phyloP scores from a whole-genome alignment of 1,139 yeast genomes.

The Sugiyamaella neomexicana region DNA sequence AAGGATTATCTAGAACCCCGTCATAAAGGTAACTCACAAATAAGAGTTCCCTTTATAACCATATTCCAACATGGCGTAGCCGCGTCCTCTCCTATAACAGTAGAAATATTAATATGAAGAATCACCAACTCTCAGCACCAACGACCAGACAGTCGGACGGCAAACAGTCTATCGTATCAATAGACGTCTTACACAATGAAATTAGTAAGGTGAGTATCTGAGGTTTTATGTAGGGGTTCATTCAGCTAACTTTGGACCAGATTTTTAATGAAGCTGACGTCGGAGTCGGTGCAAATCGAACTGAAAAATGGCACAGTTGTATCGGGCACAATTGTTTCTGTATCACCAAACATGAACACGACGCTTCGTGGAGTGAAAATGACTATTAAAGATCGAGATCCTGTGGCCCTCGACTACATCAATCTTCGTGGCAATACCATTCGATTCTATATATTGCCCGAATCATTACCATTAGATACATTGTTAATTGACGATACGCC shows the following conservation, averaged over 20 bases:
- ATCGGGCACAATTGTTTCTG: constrained; percentile 71
- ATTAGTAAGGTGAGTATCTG: constrained; percentile 35
- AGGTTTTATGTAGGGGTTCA: neutral
- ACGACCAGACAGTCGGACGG: no score
- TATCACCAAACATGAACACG: constrained; percentile 91
- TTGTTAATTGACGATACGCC: constrained; percentile 63
- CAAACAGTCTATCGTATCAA: no score
- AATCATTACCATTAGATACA: constrained; percentile 78
- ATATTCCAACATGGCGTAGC: no score
- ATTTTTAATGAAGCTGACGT: constrained; percentile 82
- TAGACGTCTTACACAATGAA: constrained; percentile 47
- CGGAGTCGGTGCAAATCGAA: constrained; percentile 89
- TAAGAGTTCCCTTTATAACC: no score
- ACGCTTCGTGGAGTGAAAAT: constrained; percentile 78
- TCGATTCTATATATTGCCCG: constrained; percentile 83
- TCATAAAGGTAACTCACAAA: no score
- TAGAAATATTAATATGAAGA: no score
- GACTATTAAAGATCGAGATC: constrained; percentile 70
- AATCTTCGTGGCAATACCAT: constrained; percentile 90
- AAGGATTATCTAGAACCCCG: no score
- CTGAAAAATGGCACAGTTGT: constrained; percentile 83
- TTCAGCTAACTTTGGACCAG: constrained; percentile 36
- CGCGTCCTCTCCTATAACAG: no score
- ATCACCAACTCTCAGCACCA: no score
- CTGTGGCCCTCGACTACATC: constrained; percentile 72